These are phyloP conservation scores for Russula sp. DNA, from an alignment of 768 basidiomycete species.

Conservation along the genomic window DNA sequence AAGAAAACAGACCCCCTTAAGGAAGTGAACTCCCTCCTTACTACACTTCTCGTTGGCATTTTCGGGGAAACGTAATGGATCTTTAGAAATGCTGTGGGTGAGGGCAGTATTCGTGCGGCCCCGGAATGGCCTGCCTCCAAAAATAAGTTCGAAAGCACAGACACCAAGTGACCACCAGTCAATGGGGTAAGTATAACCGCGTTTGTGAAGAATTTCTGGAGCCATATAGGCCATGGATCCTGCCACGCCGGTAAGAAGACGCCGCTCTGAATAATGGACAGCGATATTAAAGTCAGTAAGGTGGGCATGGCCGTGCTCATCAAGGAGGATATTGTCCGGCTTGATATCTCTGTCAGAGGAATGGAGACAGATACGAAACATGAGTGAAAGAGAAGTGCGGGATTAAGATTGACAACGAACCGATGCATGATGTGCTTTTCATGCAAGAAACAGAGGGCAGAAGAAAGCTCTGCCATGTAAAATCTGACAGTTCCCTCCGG, in stretches of 20 bases:
- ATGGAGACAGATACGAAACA: background rate
- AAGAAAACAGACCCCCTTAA: slow-evolving; percentile 54
- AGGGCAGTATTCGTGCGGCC: slow-evolving; percentile 91
- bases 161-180: slow-evolving; percentile 98
- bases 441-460: slow-evolving; percentile 86
- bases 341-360: slow-evolving; percentile 71
- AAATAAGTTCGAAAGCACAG: slow-evolving; percentile 86
- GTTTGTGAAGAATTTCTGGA: slow-evolving; percentile 84
- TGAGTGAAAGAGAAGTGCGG: slow-evolving; percentile 27
- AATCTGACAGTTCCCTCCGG: slow-evolving; percentile 78
- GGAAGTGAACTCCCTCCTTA: slow-evolving; percentile 66
- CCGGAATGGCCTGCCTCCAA: slow-evolving; percentile 87
- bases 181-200: slow-evolving; percentile 90
- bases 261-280: slow-evolving; percentile 87
- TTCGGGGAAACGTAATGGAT: slow-evolving; percentile 84
- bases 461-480: slow-evolving; percentile 84
- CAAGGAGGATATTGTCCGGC: slow-evolving; percentile 95
- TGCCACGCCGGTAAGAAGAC: slow-evolving; percentile 82
- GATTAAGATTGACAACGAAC: slow-evolving; percentile 43
- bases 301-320: slow-evolving; percentile 93
- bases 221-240: slow-evolving; percentile 99
- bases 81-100: slow-evolving; percentile 88
- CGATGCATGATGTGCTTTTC: slow-evolving; percentile 94
- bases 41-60: slow-evolving; percentile 78
- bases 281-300: slow-evolving; percentile 99